These are phyloP conservation scores for Globisporangium polare DNA, from an alignment of 352 stramenopile species.

Conservation along the genomic window DNA sequence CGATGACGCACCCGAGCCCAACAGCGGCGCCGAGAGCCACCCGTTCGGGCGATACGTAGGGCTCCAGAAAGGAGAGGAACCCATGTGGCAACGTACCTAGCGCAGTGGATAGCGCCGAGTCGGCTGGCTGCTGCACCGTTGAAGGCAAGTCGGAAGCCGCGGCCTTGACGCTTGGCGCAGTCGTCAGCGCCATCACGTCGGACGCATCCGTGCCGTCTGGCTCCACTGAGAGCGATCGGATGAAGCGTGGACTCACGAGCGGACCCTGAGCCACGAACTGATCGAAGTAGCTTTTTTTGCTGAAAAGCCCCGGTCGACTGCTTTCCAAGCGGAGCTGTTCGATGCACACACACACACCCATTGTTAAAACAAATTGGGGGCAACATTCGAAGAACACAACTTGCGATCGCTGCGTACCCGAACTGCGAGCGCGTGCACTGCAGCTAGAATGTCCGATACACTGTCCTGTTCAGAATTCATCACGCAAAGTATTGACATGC, in stretches of 20 bases:
- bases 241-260: slow-evolving; percentile 21
- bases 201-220: slow-evolving; percentile 10
- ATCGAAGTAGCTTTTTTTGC: slow-evolving; percentile 17
- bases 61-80: background rate
- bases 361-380: too few relatives aligned
- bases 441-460: slow-evolving; percentile 42
- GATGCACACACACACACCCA: background rate
- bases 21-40: slow-evolving; percentile 23
- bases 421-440: slow-evolving; percentile 47
- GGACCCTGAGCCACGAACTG: slow-evolving; percentile 16
- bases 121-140: background rate
- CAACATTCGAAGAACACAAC: background rate
- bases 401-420: slow-evolving; percentile 26
- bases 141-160: background rate
- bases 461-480: slow-evolving; percentile 29
- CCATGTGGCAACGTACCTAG: background rate
- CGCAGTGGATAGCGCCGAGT: background rate
- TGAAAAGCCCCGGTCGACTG: slow-evolving; percentile 3
- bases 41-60: slow-evolving; percentile 19
- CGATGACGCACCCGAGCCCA: slow-evolving; percentile 29
- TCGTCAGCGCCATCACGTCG: slow-evolving; percentile 4
- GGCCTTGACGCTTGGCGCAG: background rate
- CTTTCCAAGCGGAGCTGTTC: slow-evolving; percentile 21
- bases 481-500: too few relatives aligned
- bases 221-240: slow-evolving; percentile 22